Evolutionary conservation across 768 basidiomycete species (phyloP), one percentile per base, ranked within the genome.

Genomic region (Amanita rubescens): DNA sequence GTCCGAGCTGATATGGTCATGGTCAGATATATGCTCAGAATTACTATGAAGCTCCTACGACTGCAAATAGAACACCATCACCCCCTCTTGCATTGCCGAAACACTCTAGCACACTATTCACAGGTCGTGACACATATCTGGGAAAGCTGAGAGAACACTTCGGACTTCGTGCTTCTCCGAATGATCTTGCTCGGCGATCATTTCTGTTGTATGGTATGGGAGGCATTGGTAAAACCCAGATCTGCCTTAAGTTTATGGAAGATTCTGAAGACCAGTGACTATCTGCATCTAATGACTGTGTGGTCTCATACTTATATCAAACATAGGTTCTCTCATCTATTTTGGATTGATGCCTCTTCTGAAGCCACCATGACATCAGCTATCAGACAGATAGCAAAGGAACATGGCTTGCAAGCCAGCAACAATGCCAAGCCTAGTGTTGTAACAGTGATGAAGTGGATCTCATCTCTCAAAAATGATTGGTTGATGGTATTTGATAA

Each of bases 341-440:
- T 63, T 39, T 63, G 61, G 59, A 52, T 63, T 58, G 62, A 63
- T 57, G 60, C 62, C 15, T 57, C 62, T 20, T 57, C 53, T 9
- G 34, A 47, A 14, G 54, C 58, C 10, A 60, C 57, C 17, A 54
- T 62, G 35, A 38, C 37, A 2, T 27, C 25, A 11, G 37, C 6
- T 22, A 46, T 25, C 34, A 33, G 17, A 37, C n/a, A 56, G 55
- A 45, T 52, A 59, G 12, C 43, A 35, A 44, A 46, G 25, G 37
- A 53, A 55, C 27, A 50, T 24, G 19, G 43, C 9, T 39, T 55
- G 27, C 42, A 45, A 19, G 11, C 17, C 42, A 20, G 27, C 35
- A 22, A 51, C 19, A 33, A 50, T 15, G 7, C 35, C 48, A 14
- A 33, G 3, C 55, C 53, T 22, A n/a, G 32, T 19, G 41, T 45